Conservation (phyloP, 345 rosid genomes). For the Populus simonii region DNA sequence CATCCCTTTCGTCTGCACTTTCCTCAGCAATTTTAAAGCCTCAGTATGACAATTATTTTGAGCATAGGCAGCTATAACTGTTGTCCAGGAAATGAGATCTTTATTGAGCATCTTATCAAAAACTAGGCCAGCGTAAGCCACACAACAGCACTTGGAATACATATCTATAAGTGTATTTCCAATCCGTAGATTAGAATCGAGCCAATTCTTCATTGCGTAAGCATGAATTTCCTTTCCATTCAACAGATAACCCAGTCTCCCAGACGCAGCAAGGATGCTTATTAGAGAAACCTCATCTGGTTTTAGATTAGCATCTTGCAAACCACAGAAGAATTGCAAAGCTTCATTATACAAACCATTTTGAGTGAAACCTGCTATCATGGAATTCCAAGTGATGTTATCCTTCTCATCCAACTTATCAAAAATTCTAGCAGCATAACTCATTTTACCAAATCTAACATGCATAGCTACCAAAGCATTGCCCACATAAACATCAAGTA, state of each 20-base stretch:
- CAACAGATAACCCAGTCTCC: slow-evolving; percentile 53
- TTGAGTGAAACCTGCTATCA: slow-evolving; percentile 45
- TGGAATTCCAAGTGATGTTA: slow-evolving; percentile 17
- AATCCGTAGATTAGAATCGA: slow-evolving; percentile 49
- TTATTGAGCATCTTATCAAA: slow-evolving; percentile 51
- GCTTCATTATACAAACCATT: slow-evolving; percentile 37
- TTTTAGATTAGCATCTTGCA: slow-evolving; percentile 46
- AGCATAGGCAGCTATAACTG: slow-evolving; percentile 67
- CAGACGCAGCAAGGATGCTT: slow-evolving; percentile 53
- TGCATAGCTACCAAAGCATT: slow-evolving; percentile 17
- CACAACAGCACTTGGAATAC: slow-evolving; percentile 65
- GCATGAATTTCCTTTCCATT: slow-evolving; percentile 79
- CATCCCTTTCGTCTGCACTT: slow-evolving; percentile 42
- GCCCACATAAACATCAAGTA: slow-evolving; percentile 13
- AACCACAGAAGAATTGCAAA: slow-evolving; percentile 39
- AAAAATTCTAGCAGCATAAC: slow-evolving; percentile 18
- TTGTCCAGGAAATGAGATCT: slow-evolving; percentile 84
- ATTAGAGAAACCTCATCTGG: slow-evolving; percentile 57
- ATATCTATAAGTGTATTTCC: slow-evolving; percentile 75
- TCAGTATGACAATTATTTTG: slow-evolving; percentile 47
- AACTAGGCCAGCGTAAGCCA: slow-evolving; percentile 49
- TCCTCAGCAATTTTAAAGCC: slow-evolving; percentile 48
- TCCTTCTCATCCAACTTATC: slow-evolving; percentile 12
- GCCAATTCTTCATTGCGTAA: slow-evolving; percentile 55
- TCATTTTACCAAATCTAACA: slow-evolving; percentile 17